Evolutionary conservation across 768 basidiomycete genomes (phyloP), one percentile per base, ranked within the genome.

Genomic region (Tricholoma bakamatsutake): DNA sequence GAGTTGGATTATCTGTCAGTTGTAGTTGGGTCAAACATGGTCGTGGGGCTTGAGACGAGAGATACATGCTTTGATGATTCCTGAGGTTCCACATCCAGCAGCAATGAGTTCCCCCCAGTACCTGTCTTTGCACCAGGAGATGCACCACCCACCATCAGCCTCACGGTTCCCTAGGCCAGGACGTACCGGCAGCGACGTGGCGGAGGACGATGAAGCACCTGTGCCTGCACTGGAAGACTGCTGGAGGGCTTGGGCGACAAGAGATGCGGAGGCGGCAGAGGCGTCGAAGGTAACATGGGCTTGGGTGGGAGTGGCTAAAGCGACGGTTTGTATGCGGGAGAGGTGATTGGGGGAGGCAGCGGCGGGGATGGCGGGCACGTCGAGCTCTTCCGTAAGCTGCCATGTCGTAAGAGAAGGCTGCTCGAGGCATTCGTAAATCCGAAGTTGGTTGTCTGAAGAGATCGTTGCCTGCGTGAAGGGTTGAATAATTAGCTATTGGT

Each of bases 51-150:
- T 11, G 3, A 42, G 24, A 6, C 31, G 3, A 15, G 30, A 30
- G n/a, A n/a, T 45, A 53, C 76, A 53, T 42, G 94, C 93, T 69
- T 96, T 93, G 45, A 98, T 75, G 18, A 83, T 70, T 0, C 90
- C 89, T 56, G 76, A 81, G 1, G 81, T 77, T 1, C 93, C 94
- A 53, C 81, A 81, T 1, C 84, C 82, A 0, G 84, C 85, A 8
- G 93, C 93, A 49, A 98, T 76, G 17, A 96, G 65, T 66, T 94
- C 90, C 1, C 96, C 96, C 94, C 94, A 97, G 70, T 94, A 97
- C 57, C 81, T 79, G 63, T 98, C 97, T 65, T 93, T 92, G 70
- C 95, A 98, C 94, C 95, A 99, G 7, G 88, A 88, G 42, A 99
- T 70, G 55, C 86, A 88, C 93, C 93, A 98, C 1, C 90, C 95